Evolutionary conservation across 1,284 basidiomycete species (phyloP), one percentile per base, ranked within the genome.

Genomic region (Taiwanofungus camphoratus): DNA sequence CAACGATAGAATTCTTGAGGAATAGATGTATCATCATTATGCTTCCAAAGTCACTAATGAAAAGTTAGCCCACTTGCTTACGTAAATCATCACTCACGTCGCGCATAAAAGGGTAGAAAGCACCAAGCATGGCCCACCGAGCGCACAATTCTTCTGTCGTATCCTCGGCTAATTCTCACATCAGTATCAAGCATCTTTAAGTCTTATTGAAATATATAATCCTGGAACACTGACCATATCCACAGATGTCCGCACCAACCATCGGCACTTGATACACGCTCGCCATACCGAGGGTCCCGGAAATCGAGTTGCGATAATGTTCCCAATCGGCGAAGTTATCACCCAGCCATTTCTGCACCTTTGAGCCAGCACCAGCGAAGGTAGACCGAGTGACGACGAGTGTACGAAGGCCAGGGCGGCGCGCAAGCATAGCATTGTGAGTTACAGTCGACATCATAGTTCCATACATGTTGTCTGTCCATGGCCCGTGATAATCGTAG

Each of bases 371-470:
- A 32, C 82, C 82, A 2, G 77, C 75, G 55, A 83, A 87, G 3
- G 82, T 85, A 13, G 81, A 84, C 30, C 84, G 79, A 1, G 82
- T 84, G 52, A 87, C 82, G 48, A 86, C 68, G 39, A 86, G 68
- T 1, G 83, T 73, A 1, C 77, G 74, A 39, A 71, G 62, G 1
- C 73, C 77, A 2, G 82, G 81, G 15, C 77, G 69, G 24, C 82
- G 75, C 1, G 70, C 66, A 15, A 78, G 64, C 71, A 87, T 73
- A 2, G 82, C 81, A 19, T 76, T 59, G 31, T 70, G 76, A 0
- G 82, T 86, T 7, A 69, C 70, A 6, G 67, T 66, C 6, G 79
- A 79, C 82, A 86, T 85, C 75, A 83, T 81, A 4, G 76, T 77
- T 1, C 83, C 83, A 56, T 76, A 86, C 11, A 87, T 59, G 49